Conservation (phyloP, 2,329 filamentous ascomycete genomes). For the Grosmannia huntii region DNA sequence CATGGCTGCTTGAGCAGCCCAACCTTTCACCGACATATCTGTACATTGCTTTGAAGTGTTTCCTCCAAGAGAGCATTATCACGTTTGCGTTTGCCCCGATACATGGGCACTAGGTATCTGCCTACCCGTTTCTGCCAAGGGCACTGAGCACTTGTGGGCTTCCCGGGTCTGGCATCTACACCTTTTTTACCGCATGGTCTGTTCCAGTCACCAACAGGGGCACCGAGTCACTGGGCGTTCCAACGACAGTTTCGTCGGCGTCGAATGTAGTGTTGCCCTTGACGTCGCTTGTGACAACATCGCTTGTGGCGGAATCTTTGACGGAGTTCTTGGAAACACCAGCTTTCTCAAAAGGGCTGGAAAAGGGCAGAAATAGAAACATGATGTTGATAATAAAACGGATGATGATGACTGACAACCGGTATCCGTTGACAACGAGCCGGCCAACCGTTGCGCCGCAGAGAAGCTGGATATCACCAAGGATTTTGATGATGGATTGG, state of each 20-base stretch:
- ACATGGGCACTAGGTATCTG: background rate
- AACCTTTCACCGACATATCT: background rate
- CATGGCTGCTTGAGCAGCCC: background rate
- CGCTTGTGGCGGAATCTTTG: background rate
- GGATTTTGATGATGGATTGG: conserved; percentile 1
- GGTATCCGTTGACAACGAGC: background rate
- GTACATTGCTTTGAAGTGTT: background rate
- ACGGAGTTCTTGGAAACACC: background rate
- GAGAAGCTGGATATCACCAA: conserved; percentile 4
- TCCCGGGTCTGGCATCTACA: background rate
- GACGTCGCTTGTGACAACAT: background rate
- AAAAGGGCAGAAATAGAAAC: conserved; percentile 3
- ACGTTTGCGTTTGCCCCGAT: background rate
- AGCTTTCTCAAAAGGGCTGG: background rate
- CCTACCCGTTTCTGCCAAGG: background rate
- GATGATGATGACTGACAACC: background rate
- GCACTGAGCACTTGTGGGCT: background rate
- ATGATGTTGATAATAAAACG: background rate
- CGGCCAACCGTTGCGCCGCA: conserved; percentile 1
- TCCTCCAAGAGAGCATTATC: background rate
- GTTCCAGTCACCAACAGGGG: background rate
- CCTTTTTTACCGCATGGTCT: background rate
- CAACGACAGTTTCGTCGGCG: background rate
- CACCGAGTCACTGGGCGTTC: background rate
- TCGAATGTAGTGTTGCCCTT: background rate